These are phyloP conservation scores for Candolleomyces aberdarensis DNA, from an alignment of 768 basidiomycete genomes.

Conservation along the genomic window DNA sequence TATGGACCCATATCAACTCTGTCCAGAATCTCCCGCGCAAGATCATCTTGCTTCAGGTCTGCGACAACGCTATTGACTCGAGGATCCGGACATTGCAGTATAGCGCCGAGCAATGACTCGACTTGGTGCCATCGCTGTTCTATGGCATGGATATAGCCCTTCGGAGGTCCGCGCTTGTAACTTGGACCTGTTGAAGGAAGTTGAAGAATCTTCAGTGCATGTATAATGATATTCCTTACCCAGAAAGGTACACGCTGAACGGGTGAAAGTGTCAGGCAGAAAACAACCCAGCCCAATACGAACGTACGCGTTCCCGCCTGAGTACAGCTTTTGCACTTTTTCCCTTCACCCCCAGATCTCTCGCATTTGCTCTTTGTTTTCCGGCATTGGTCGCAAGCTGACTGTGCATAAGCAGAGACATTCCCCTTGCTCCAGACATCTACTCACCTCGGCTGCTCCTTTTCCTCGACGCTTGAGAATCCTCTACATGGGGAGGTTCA, in stretches of 20 bases:
- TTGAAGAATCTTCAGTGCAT: background rate
- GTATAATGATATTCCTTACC: constrained; percentile 29
- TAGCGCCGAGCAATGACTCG: constrained; percentile 82
- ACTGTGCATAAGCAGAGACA: constrained; percentile 10
- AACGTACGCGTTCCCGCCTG: constrained; percentile 50
- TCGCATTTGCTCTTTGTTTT: constrained; percentile 90
- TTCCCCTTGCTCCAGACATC: background rate
- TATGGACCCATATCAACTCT: constrained; percentile 81
- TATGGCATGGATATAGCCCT: constrained; percentile 91
- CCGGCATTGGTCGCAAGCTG: constrained; percentile 85
- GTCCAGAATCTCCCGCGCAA: constrained; percentile 73
- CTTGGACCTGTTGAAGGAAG: constrained; percentile 52
- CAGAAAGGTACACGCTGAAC: constrained; percentile 62
- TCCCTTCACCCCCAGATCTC: constrained; percentile 41
- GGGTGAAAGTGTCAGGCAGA: constrained; percentile 14
- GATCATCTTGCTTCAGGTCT: constrained; percentile 66
- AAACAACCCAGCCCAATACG: too few species aligned
- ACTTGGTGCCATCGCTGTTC: constrained; percentile 91
- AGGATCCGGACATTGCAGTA: constrained; percentile 69
- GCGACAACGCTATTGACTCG: constrained; percentile 59
- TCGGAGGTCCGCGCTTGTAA: constrained; percentile 81
- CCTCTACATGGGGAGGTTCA: constrained; percentile 36
- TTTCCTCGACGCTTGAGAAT: constrained; percentile 46
- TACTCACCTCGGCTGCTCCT: constrained; percentile 59
- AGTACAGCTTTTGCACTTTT: constrained; percentile 62